Evolutionary conservation across 2,329 filamentous ascomycete genomes (phyloP).

Genomic region (Curvularia lunata): DNA sequence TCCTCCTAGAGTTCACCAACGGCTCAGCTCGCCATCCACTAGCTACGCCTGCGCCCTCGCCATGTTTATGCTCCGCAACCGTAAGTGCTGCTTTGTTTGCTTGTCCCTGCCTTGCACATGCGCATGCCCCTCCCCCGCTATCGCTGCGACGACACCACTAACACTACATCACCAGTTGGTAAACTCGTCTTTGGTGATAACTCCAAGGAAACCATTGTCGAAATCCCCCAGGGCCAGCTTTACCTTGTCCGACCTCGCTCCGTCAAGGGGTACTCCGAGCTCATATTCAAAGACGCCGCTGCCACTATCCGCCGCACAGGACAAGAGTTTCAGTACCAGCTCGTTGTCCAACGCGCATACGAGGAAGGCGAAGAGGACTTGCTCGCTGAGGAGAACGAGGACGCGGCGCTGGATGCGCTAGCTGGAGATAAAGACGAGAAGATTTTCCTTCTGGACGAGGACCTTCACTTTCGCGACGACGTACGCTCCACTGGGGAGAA

Average conservation of each 20-base stretch:
- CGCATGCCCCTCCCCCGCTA: slow-evolving; percentile 42
- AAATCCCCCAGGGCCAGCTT: slow-evolving; percentile 93
- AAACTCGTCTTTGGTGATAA: slow-evolving; percentile 91
- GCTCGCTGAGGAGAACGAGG: slow-evolving; percentile 86
- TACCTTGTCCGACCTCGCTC: slow-evolving; percentile 95
- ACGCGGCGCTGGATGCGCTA: slow-evolving; percentile 76
- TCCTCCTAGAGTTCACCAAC: slow-evolving; percentile 27
- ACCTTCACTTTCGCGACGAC: slow-evolving; percentile 84
- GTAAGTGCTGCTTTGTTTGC: slow-evolving; percentile 38
- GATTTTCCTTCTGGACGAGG: slow-evolving; percentile 93
- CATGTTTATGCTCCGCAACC: slow-evolving; percentile 52
- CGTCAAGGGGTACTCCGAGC: slow-evolving; percentile 96
- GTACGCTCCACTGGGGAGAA: slow-evolving; percentile 80
- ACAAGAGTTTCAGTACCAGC: slow-evolving; percentile 96
- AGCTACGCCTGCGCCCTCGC: slow-evolving; percentile 24
- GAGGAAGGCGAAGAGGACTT: slow-evolving; percentile 96
- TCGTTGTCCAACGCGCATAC: slow-evolving; percentile 94
- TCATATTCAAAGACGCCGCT: slow-evolving; percentile 97
- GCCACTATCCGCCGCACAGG: slow-evolving; percentile 91
- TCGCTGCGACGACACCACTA: slow-evolving; percentile 33
- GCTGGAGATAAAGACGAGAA: slow-evolving; percentile 91
- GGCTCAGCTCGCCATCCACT: slow-evolving; percentile 19
- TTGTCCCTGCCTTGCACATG: background rate
- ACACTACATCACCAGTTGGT: slow-evolving; percentile 65
- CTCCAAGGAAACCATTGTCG: slow-evolving; percentile 90